Base-by-base conservation (phyloP, 306 rosid genomes). In the Urtica urens region DNA sequence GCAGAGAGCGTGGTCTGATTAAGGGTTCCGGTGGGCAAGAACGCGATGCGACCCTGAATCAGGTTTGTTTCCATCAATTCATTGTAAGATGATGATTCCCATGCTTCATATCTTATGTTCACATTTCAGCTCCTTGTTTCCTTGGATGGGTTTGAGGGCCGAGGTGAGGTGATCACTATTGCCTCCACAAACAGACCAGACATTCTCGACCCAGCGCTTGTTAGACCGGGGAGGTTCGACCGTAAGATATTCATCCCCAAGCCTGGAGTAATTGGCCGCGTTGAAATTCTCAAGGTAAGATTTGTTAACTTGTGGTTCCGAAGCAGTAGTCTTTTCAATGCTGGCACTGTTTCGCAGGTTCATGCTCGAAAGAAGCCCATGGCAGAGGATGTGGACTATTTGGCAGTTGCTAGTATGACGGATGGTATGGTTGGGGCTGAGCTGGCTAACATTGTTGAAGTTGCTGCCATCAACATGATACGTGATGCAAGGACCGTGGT, bases 401-500 rank as follows among this genome's bases (percentile, higher is more conserved):
- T 75, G 75, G 86, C 90, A 69, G 81, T 90, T 59, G 94, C 87
- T 54, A 66, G 97, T 67, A 81, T 81, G 92, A 84, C 92, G 14
- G 95, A 90, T 57, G 97, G 95, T 64, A 90, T 90, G 97, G 97
- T 84, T 70, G 95, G 97, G 28, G 97, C 97, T 5, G 97, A 90
- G 79, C 70, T 90, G 18, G 97, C 97, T 24, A 90, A 90, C 75
- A 84, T 90, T 53, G 72, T 90, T 52, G 97, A 84, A 81, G 95
- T 90, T 71, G 95, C 95, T 66, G 97, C 97, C 38, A 68, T 90
- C 58, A 84, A 90, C 65, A 90, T 90, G 97, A 84, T 90, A 57
- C 82, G 97, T 30, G 97, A 90, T 46, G 72, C 79, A 42, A 81
- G 95, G 62, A 81, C 82, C 22, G 97, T 84, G 97, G 97, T 90